Evolutionary conservation across 331 rosid species (phyloP).

Genomic region (Acacia concinna): DNA sequence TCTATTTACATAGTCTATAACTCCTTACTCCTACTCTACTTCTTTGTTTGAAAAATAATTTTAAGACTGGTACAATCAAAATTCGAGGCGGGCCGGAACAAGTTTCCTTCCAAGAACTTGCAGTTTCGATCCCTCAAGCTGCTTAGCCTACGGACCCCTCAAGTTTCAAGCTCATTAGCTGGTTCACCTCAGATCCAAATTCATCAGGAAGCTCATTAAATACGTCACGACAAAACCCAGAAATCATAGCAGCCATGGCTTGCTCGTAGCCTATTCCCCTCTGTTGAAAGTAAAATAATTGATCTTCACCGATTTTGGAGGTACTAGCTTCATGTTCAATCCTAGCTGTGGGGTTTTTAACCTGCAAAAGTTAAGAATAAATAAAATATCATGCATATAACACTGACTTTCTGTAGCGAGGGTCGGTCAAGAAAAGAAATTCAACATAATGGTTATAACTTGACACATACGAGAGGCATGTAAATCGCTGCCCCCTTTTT

Average conservation of each 20-base stretch:
- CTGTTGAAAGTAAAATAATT: conserved; percentile 73
- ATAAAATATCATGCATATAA: not conserved
- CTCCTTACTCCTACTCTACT: not conserved
- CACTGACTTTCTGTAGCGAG: not conserved
- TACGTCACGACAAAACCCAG: conserved; percentile 75
- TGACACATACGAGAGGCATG: not conserved
- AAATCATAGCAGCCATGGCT: conserved; percentile 88
- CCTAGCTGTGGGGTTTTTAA: conserved; percentile 68
- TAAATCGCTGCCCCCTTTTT: not conserved
- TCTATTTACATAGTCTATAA: conserved; percentile 32
- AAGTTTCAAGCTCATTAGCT: conserved; percentile 85
- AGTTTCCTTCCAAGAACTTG: conserved; percentile 23
- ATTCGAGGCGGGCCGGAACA: not conserved
- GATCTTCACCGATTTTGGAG: conserved; percentile 78
- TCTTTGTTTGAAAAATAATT: too few relatives aligned
- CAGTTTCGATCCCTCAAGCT: not conserved
- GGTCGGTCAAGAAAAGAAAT: not conserved
- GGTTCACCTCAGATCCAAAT: conserved; percentile 80
- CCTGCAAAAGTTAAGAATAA: conserved; percentile 37
- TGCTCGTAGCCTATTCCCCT: conserved; percentile 72
- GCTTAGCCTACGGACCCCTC: conserved; percentile 85
- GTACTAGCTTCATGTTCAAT: conserved; percentile 82
- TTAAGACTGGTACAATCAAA: conserved; percentile 8
- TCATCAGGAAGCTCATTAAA: conserved; percentile 79
- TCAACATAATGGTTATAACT: not conserved